Conservation (phyloP, 345 rosid species). For the Xanthoceras sorbifolium region DNA sequence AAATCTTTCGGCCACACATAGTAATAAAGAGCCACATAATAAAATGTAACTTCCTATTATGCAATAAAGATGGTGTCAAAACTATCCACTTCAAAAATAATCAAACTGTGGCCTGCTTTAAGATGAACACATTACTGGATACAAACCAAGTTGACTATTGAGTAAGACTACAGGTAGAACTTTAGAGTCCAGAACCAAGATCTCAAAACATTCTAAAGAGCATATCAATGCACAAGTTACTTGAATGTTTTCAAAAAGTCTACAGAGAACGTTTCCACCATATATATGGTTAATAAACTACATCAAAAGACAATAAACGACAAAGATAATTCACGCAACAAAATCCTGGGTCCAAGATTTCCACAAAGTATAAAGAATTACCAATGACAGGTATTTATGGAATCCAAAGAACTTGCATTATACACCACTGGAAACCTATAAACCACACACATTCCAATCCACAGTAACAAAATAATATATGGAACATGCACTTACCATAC, state of each 20-base stretch:
- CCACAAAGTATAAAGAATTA: neutral
- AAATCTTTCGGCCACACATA: conserved; percentile 13
- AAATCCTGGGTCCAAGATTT: neutral
- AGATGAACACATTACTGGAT: neutral
- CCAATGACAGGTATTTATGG: neutral
- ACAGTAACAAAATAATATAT: neutral
- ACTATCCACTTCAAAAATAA: neutral
- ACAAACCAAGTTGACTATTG: neutral
- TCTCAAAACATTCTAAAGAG: neutral
- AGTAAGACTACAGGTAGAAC: neutral
- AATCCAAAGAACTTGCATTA: neutral
- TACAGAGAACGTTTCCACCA: neutral
- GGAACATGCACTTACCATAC: conserved; percentile 56
- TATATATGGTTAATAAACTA: neutral
- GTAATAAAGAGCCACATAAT: neutral
- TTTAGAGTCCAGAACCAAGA: neutral
- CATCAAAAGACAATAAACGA: neutral
- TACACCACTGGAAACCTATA: neutral
- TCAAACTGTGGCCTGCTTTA: neutral
- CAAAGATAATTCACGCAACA: neutral
- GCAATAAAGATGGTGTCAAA: neutral
- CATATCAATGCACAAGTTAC: neutral
- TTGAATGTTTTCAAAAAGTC: neutral
- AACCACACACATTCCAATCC: neutral
- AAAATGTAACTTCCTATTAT: neutral